phyloP scores from a whole-genome alignment of 1,284 basidiomycete species.

The Microbotryum intermedium region DNA sequence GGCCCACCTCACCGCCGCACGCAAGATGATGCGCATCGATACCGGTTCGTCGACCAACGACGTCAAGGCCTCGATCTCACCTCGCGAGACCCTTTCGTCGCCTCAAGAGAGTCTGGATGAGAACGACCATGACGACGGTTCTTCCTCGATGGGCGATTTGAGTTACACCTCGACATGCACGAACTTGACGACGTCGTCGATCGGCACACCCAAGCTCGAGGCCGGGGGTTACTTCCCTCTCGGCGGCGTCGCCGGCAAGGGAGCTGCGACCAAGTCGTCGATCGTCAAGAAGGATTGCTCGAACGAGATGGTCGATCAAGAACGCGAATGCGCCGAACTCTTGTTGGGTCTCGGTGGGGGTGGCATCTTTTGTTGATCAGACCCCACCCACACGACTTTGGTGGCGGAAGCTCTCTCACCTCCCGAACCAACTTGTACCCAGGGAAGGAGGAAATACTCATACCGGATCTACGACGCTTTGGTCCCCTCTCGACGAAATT shows the following conservation, averaged over 20 bases:
- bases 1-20: background rate
- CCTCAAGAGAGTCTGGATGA: background rate
- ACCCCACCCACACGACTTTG: too few species aligned
- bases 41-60: background rate
- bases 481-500: too few species aligned
- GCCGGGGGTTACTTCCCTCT: conserved; percentile 4
- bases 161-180: conserved; percentile 24
- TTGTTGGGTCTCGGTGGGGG: conserved; percentile 23
- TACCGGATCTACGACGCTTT: too few species aligned
- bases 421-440: too few species aligned
- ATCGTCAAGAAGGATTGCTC: background rate
- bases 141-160: conserved; percentile 15
- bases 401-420: too few species aligned
- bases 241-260: background rate
- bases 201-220: background rate
- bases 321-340: conserved; percentile 28
- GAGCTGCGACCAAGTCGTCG: background rate
- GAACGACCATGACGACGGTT: background rate
- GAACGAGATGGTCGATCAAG: conserved; percentile 9
- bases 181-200: conserved; percentile 12
- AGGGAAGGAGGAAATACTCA: too few species aligned
- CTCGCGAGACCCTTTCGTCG: background rate
- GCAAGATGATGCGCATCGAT: background rate
- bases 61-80: background rate
- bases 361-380: too few species aligned